A percentile compares a stretch with the other conserved stretches of the same genome.
These are phyloP conservation scores for Boletus tomentosulus DNA, from an alignment of 768 basidiomycete species.

Conservation along the genomic window DNA sequence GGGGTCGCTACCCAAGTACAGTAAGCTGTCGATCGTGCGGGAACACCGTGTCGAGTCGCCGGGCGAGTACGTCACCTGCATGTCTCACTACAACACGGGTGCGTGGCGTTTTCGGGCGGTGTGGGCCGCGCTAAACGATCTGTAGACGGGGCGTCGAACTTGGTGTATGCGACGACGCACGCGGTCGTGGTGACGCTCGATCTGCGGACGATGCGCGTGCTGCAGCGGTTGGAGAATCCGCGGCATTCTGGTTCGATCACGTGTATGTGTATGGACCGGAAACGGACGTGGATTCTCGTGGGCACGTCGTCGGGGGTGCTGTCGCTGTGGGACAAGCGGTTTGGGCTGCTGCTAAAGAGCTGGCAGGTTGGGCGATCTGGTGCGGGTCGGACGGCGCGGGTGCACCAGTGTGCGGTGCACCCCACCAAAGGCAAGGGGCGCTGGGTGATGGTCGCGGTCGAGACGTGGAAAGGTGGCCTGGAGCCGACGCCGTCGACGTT, in stretches of 20 bases:
- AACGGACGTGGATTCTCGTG: slow-evolving; percentile 82
- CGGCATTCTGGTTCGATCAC: slow-evolving; percentile 85
- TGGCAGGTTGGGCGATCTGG: slow-evolving; percentile 72
- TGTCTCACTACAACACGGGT: slow-evolving; percentile 82
- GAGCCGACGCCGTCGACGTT: slow-evolving; percentile 46
- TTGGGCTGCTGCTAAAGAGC: slow-evolving; percentile 81
- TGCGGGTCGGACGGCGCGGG: slow-evolving; percentile 48
- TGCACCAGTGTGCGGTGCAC: slow-evolving; percentile 77
- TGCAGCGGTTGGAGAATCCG: slow-evolving; percentile 80
- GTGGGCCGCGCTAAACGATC: not conserved
- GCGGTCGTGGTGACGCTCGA: slow-evolving; percentile 75
- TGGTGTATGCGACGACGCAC: slow-evolving; percentile 83
- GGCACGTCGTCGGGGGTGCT: slow-evolving; percentile 84
- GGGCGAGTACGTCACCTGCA: slow-evolving; percentile 80
- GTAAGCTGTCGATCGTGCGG: slow-evolving; percentile 72
- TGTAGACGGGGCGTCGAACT: slow-evolving; percentile 70
- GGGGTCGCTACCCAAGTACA: slow-evolving; percentile 76
- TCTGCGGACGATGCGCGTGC: slow-evolving; percentile 74
- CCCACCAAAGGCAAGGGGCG: slow-evolving; percentile 84
- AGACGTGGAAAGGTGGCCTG: slow-evolving; percentile 39
- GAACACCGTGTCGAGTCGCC: slow-evolving; percentile 70
- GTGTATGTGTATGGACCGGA: slow-evolving; percentile 77
- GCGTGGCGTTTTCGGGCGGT: slow-evolving; percentile 8
- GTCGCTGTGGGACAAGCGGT: slow-evolving; percentile 93
- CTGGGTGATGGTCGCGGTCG: slow-evolving; percentile 85